Evolutionary conservation across 106 monocot genomes (phyloP), one percentile per base, ranked within the genome.

Genomic region (Gastrodia elata): DNA sequence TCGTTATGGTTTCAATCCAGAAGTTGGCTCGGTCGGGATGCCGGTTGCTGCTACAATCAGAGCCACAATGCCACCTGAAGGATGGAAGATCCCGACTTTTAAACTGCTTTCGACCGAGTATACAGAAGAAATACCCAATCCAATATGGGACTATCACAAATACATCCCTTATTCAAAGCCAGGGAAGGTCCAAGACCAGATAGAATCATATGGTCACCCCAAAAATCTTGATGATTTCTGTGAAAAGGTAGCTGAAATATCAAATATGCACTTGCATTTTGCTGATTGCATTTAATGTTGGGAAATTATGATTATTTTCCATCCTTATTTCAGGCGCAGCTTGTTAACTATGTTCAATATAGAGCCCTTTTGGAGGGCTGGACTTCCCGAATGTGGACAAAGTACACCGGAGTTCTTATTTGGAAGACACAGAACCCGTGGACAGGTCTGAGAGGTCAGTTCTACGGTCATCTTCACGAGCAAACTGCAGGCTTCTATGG

Each of bases 401-500:
- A 97, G 57, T 88, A 83, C 52, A 97, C 97, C 8, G 97, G 97
- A 27, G 86, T 97, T 67, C 73, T 97, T n/a, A 97, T 97, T 70
- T 97, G 97, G 97, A 97, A 97, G 83, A 93, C 76, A 4, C 97
- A 97, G 74, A 97, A 97, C 58, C 97, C 97, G 25, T 93, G 97
- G 97, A 90, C 97, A 18, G 97, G 92, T 26, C 90, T 97, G 57
- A 83, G 96, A 74, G 97, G 97, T 48, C 97, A 97, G 74, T 93
- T 97, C 42, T 97, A 97, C 69, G 92, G 93, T 77, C 97, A 97
- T 77, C 92, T 97, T 56, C 97, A 78, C 68, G 97, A 97, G 56
- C 97, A 97, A 77, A 97, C 87, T 71, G 97, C 88, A 43, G 97
- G 97, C 8, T 93, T 97, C 67, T 97, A 83, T 78, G 97, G 97